These are phyloP conservation scores for Talaromyces sp. DNA, from an alignment of 2,329 filamentous ascomycete species.

Conservation along the genomic window DNA sequence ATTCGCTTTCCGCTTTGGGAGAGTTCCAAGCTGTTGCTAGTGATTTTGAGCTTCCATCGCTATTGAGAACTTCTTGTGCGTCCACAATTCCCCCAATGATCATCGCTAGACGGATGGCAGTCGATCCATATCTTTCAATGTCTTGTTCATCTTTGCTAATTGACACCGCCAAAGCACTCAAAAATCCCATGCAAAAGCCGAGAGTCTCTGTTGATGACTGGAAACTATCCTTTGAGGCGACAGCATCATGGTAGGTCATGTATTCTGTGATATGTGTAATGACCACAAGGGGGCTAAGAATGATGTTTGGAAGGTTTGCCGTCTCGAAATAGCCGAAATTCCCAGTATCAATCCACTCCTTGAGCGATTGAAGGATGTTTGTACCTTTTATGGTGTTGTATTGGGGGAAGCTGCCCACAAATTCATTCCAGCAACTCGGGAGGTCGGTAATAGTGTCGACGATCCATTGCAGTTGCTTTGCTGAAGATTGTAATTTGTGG, in stretches of 20 bases:
- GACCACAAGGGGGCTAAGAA: conserved; percentile 36
- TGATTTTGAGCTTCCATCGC: conserved; percentile 19
- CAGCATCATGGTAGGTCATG: conserved; percentile 15
- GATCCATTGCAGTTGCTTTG: conserved; percentile 13
- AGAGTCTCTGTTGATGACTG: conserved; percentile 18
- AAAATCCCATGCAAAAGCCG: conserved; percentile 38
- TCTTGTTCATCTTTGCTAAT: conserved; percentile 21
- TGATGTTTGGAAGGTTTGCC: conserved; percentile 22
- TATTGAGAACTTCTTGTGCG: conserved; percentile 22
- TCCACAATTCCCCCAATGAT: conserved; percentile 36
- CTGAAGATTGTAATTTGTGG: neutral
- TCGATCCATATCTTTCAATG: conserved; percentile 31
- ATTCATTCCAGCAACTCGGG: conserved; percentile 12
- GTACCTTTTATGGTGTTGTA: conserved; percentile 10
- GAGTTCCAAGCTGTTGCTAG: conserved; percentile 17
- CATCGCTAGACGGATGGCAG: conserved; percentile 35
- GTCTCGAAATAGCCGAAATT: conserved; percentile 6
- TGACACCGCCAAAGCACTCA: conserved; percentile 35
- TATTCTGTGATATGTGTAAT: conserved; percentile 36
- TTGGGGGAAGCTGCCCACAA: conserved; percentile 13
- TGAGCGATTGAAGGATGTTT: conserved; percentile 10
- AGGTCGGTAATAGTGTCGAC: conserved; percentile 15
- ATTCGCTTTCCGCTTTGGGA: conserved; percentile 12
- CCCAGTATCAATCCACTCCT: conserved; percentile 14
- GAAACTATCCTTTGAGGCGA: neutral